Conservation (phyloP, 1,139 yeast species). For the Zygoascus sp. region DNA sequence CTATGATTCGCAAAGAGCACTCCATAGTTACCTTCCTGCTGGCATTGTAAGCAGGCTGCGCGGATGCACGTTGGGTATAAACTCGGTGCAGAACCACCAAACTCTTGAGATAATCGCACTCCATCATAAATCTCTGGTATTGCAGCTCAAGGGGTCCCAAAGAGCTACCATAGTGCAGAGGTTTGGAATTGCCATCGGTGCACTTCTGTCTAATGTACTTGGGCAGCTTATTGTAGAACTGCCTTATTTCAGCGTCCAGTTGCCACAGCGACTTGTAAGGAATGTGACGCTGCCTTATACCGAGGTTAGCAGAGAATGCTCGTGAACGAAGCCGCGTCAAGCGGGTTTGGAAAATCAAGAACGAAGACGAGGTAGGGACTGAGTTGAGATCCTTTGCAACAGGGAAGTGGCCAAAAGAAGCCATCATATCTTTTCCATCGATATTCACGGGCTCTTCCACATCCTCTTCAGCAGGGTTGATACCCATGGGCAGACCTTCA, state of each 20-base stretch:
- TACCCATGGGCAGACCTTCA: slow-evolving; percentile 33
- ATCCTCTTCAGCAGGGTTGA: slow-evolving; percentile 29
- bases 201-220: slow-evolving; percentile 20
- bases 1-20: slow-evolving; percentile 30
- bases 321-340: slow-evolving; percentile 20
- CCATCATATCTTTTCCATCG: slow-evolving; percentile 26
- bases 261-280: slow-evolving; percentile 24
- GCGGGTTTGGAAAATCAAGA: slow-evolving; percentile 22
- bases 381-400: slow-evolving; percentile 15
- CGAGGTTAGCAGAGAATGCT: slow-evolving; percentile 18
- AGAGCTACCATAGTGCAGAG: slow-evolving; percentile 6
- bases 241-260: slow-evolving; percentile 26
- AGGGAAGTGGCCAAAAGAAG: slow-evolving; percentile 20
- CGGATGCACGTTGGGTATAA: no score
- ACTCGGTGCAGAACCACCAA: slow-evolving; percentile 33
- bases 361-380: slow-evolving; percentile 26
- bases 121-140: slow-evolving; percentile 32
- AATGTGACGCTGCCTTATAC: slow-evolving; percentile 18
- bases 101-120: slow-evolving; percentile 31
- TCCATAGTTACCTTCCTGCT: slow-evolving; percentile 29
- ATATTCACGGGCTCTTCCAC: slow-evolving; percentile 29
- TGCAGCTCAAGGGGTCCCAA: slow-evolving; percentile 27
- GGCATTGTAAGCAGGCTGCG: slow-evolving; percentile 23
- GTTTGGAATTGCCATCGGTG: slow-evolving; percentile 21
- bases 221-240: slow-evolving; percentile 25